These are phyloP conservation scores for Pulicaria dysenterica DNA, from an alignment of 129 eudicot species.

Conservation along the genomic window DNA sequence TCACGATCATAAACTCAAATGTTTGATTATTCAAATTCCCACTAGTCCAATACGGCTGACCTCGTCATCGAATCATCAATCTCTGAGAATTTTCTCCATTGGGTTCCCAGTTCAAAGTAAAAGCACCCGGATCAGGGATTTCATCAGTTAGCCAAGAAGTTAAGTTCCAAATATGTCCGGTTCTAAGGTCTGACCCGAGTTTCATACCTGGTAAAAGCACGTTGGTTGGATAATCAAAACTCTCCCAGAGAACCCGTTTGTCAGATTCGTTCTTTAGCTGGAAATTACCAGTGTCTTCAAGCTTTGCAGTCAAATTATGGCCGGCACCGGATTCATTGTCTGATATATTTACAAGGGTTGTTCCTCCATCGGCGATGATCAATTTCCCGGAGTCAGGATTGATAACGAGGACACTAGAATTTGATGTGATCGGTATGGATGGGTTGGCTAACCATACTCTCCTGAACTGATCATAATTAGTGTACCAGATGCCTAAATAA, in stretches of 20 bases:
- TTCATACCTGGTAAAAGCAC: constrained; percentile 42
- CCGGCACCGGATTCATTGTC: constrained; percentile 2
- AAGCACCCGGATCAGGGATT: constrained; percentile 31
- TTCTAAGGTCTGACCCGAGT: constrained; percentile 32
- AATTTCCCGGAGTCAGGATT: constrained; percentile 30
- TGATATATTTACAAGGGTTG: constrained; percentile 26
- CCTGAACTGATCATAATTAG: not conserved
- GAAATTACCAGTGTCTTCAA: constrained; percentile 45
- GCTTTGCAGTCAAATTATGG: constrained; percentile 19
- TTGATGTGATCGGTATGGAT: constrained; percentile 27
- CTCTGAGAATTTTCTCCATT: not conserved
- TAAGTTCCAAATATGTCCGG: constrained; percentile 24
- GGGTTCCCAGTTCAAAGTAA: constrained; percentile 34
- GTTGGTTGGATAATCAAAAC: constrained; percentile 41
- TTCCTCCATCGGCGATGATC: constrained; percentile 19
- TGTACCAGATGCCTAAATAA: constrained; percentile 50
- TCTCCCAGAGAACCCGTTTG: constrained; percentile 34
- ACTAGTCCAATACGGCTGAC: constrained; percentile 26
- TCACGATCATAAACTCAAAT: constrained; percentile 25
- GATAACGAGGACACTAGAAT: constrained; percentile 28
- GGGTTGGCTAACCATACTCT: constrained; percentile 51
- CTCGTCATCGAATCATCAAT: constrained; percentile 23
- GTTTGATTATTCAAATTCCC: constrained; percentile 13
- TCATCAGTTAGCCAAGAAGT: constrained; percentile 32
- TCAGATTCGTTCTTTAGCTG: constrained; percentile 23